Base-by-base conservation (phyloP, 768 basidiomycete species). In the Pulveroboletus sp. region DNA sequence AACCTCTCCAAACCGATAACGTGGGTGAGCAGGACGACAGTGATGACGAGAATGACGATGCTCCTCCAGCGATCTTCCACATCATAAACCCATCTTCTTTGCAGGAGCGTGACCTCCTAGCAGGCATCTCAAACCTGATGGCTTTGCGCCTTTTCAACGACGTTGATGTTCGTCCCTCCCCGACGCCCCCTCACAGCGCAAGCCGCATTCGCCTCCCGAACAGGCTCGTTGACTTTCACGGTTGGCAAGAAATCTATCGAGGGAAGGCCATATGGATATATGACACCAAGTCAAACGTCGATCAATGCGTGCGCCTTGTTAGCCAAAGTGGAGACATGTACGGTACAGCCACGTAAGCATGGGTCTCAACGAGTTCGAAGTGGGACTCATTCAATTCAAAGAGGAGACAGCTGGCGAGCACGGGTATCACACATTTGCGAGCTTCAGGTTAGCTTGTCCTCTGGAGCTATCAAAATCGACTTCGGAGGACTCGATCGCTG, bases 321-420 rank as follows among this genome's bases (percentile, higher is more conserved):
- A 80, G 75, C 59, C 78, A 77, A 55, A 64, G 72, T 13, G 76
- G 79, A n/a, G 78, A 82, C 54, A 66, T 81, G 54, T 89, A 89
- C 57, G 86, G 87, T 27, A 85, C 86, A 28, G 88, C 86, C 46
- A 86, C 86, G 87, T 88, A 62, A 65, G 84, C 5, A 8, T n/a
- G 8, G 21, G 35, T 38, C 30, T 17, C 26, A 30, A 5, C 24
- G 27, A 35, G 21, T 18, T 17, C 28, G 24, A 8, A 15, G 27
- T 21, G 14, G 44, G 37, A 42, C 46, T 50, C 31, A 61, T 54
- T 33, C n/a, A 50, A 37, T 28, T 27, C 30, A 8, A 63, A 91
- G 89, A 32, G 89, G 80, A 18, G 89, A 91, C 60, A 91, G 86
- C 57, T 91, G 88, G 87, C 79, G 89, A 17, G 83, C 83, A 10